phyloP scores from a whole-genome alignment of 495 filamentous ascomycete genomes.

The Wilcoxina mikolae region DNA sequence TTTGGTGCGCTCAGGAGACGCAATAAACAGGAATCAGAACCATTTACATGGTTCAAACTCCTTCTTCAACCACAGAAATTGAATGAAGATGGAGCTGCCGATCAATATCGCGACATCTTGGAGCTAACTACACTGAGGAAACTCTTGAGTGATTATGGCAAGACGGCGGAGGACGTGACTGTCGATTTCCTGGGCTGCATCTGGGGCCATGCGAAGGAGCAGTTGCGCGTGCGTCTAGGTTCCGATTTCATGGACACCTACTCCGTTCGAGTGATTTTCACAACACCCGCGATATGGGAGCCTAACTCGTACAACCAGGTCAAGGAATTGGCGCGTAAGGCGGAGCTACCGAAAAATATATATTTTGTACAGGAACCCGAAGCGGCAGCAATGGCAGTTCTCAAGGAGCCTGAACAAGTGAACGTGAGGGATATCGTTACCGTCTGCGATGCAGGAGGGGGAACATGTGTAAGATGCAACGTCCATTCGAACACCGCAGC shows the following conservation, averaged over 20 bases:
- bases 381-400: not conserved
- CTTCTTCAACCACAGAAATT: not conserved
- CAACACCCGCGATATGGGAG: not conserved
- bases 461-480: not conserved
- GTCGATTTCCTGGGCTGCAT: not conserved
- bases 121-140: not conserved
- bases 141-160: not conserved
- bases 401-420: not conserved
- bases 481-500: not conserved
- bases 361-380: not conserved
- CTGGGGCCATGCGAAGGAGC: not conserved
- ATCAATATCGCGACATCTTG: too few relatives aligned
- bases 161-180: not conserved
- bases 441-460: conserved; percentile 1
- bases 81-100: not conserved
- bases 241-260: not conserved
- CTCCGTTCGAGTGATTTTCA: not conserved
- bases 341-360: not conserved
- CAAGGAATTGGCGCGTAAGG: not conserved
- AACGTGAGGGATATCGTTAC: not conserved
- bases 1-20: not conserved
- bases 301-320: not conserved
- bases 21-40: not conserved
- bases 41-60: conserved; percentile 2
- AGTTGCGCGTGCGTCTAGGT: not conserved